Base-by-base conservation (phyloP, 2,329 filamentous ascomycete species). In the Colletotrichum tofieldiae region DNA sequence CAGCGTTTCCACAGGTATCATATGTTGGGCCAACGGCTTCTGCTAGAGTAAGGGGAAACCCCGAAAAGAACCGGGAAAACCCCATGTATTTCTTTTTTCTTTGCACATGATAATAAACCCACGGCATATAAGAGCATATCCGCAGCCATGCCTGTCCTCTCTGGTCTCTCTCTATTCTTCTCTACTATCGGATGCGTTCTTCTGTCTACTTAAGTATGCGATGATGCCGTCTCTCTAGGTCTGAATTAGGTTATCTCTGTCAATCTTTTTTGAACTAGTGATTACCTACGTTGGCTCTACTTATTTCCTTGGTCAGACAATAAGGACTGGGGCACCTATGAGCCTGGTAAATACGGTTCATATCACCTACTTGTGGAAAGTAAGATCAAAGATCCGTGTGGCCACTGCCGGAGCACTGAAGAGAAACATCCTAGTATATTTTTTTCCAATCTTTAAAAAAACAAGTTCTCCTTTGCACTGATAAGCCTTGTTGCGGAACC, bases 251-350 rank as follows among this genome's bases (percentile, higher is more conserved):
- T 9, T 35, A 9, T 35, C 29, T 18, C 6, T 51, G 23, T 26
- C 23, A 26, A 26, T 26, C 23, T 26, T 26, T 26, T 26, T 26
- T 26, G 23, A 26, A 26, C 23, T 26, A 26, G 23, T 26, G 23
- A 26, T 26, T 26, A 26, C 23, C 23, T 26, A 26, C 23, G 23
- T 26, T 26, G 23, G 23, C 29, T 29, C 6, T 51, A 8, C 5
- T 8, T 3, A 20, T 12, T 6, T 12, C 18, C 5, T 3, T n/a
- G 0, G 0, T 3, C 2, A 14, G 32, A 37, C 23, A 20, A 12
- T 23, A 5, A 39, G n/a, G 20, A 41, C n/a, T 23, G 5, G n/a
- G 2, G 4, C 9, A 14, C 11, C 35, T 4, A 16, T 2, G 5
- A 41, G 5, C 7, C 0, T 54, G 2, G 0, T 12, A 7, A 35